Percentiles rank a stretch among this genome's conserved stretches.
These are phyloP conservation scores for Rhodotorula sp. DNA, from an alignment of 1,284 basidiomycete genomes.

Conservation along the genomic window DNA sequence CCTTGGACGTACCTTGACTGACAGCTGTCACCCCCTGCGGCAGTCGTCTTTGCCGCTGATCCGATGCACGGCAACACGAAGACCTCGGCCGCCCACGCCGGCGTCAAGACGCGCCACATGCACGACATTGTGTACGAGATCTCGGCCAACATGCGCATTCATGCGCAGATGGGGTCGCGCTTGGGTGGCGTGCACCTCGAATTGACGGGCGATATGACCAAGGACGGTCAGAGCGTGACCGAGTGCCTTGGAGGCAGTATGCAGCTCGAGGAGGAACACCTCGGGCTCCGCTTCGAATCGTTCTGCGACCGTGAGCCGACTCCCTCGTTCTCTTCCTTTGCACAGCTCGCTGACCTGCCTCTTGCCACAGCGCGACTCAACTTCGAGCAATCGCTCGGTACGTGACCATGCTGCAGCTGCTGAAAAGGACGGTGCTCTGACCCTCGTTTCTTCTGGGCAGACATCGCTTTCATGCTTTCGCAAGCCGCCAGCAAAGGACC, in stretches of 20 bases:
- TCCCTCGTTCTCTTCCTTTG: neutral
- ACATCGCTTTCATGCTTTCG: conserved; percentile 54
- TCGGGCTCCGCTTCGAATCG: conserved; percentile 55
- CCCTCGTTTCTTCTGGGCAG: conserved; percentile 30
- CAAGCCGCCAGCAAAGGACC: conserved; percentile 13
- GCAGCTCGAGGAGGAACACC: conserved; percentile 56
- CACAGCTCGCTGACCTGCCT: neutral
- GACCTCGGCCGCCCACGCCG: conserved; percentile 56
- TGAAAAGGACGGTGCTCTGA: neutral
- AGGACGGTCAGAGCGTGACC: conserved; percentile 84
- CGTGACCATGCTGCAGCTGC: neutral
- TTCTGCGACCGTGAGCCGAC: conserved; percentile 51
- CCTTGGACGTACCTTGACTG: neutral
- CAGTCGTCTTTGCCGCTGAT: conserved; percentile 88
- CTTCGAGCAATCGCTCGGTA: conserved; percentile 56
- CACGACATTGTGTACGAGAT: conserved; percentile 87
- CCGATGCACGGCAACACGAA: conserved; percentile 90
- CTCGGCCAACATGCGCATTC: conserved; percentile 75
- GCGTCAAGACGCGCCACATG: conserved; percentile 80
- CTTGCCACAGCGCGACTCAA: conserved; percentile 51
- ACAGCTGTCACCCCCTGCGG: neutral
- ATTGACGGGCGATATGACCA: conserved; percentile 91
- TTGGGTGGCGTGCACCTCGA: conserved; percentile 95
- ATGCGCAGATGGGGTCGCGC: conserved; percentile 65
- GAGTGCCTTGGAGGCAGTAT: conserved; percentile 61